Base-by-base conservation (phyloP, 2,329 filamentous ascomycete genomes). In the Chrysosporium keratinophilum region DNA sequence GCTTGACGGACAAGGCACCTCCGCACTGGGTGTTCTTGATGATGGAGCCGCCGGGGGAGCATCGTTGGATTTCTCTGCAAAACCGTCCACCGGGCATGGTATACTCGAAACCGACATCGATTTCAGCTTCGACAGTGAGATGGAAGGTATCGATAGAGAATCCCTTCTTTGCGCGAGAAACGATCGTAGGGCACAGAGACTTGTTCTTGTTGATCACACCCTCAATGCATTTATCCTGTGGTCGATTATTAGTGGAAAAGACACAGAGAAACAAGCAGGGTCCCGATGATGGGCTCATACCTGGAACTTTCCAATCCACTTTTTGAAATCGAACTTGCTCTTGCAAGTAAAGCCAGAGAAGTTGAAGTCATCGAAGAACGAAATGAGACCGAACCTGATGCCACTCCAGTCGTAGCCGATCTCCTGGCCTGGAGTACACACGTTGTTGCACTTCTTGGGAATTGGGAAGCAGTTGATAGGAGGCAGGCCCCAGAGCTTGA, bases 11-110 rank as follows among this genome's bases (percentile, higher is more conserved):
- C 67, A 79, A 88, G 60, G 91, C 90, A 71, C 90, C 90, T 80
- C 89, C 91, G 69, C 91, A 97, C 78, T 96, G 88, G 57, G 76
- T 81, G 79, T 96, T 96, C 72, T 81, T 73, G 63, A 96, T 77
- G 45, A 78, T 79, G 55, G 81, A 83, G 63, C 87, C 87, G 14
- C 77, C 74, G 53, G 77, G 74, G 59, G 76, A 80, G 79, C 88
- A 94, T 50, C 76, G 66, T 60, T 79, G 75, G 58, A 80, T 82
- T 63, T 94, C 85, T 74, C 87, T 91, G 82, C 91, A 97, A 56
- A 71, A 80, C 12, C 81, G 83, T 62, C 87, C 87, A 67, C 91
- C 87, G 1, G 82, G 78, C 88, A 96, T 95, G 64, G 76, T 78
- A 73, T 91, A 96, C 75, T 87, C 79, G 75, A 95, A 88, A 70